These are phyloP conservation scores for Termitomyces sp. DNA, from an alignment of 768 basidiomycete species.

Conservation along the genomic window DNA sequence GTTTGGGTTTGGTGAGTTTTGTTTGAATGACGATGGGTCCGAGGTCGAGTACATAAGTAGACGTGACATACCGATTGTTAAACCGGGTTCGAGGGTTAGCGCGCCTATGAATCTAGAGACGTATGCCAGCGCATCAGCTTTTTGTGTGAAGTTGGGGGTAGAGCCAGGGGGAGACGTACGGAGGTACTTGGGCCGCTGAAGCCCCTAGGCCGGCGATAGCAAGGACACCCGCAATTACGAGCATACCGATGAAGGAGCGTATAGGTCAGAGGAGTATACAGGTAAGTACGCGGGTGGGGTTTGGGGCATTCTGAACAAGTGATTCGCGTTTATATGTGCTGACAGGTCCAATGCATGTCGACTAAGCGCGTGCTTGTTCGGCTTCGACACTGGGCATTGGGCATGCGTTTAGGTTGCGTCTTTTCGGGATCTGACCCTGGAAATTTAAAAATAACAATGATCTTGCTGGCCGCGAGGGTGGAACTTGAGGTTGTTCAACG, in stretches of 20 bases:
- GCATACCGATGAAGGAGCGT: slow-evolving; percentile 14
- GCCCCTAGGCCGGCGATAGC: slow-evolving; percentile 16
- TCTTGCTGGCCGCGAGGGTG: not conserved
- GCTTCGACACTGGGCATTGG: slow-evolving; percentile 1
- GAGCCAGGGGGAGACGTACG: slow-evolving; percentile 6
- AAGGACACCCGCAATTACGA: slow-evolving; percentile 7
- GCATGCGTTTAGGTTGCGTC: not conserved
- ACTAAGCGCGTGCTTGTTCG: not conserved
- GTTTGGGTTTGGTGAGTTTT: not conserved
- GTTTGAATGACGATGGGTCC: not conserved
- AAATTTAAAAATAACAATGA: not conserved
- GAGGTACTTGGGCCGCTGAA: slow-evolving; percentile 30
- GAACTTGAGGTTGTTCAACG: not conserved
- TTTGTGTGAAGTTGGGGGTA: not conserved
- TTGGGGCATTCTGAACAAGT: not conserved
- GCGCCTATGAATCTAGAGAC: slow-evolving; percentile 37
- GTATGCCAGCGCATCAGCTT: not conserved
- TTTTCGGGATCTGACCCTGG: not conserved
- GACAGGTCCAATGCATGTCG: not conserved
- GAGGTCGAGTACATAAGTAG: not conserved
- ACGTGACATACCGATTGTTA: slow-evolving; percentile 34
- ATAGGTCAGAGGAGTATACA: slow-evolving; percentile 12
- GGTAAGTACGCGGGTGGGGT: not conserved
- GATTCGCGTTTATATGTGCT: slow-evolving; percentile 1
- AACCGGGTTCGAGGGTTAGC: slow-evolving; percentile 43